Base-by-base conservation (phyloP, 2,329 filamentous ascomycete species). In the Trichoderma afroharzianum region DNA sequence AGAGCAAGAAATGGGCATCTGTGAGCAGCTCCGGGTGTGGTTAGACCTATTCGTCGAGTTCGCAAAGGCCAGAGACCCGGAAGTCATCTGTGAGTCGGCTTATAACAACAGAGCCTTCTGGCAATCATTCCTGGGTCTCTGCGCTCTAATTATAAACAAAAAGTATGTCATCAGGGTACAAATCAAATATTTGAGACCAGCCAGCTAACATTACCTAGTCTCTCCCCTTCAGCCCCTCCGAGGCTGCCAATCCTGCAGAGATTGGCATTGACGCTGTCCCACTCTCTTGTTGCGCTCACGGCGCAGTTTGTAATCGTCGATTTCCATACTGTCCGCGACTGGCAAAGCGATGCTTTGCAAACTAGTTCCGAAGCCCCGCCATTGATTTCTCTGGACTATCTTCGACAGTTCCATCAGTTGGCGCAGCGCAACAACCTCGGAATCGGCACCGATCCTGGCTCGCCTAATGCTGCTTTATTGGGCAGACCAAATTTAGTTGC, bases 281-380 rank as follows among this genome's bases (percentile, higher is more conserved):
- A 74, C 11, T 76, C 76, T 2, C 86, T 85, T 73, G 83, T 86
- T n/a, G 82, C 79, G 71, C 77, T 91, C 58, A 81, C 87, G 1
- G 86, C 85, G 14, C 83, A 83, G 72, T 86, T 90, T 72, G 79
- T 90, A 67, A 77, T 80, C 15, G 78, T 88, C 72, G 89, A 91
- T 75, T 71, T 72, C 50, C 58, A 72, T 12, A 73, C 68, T 9
- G 32, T 79, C 8, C 73, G 73, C 50, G 75, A 77, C 15, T 72
- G 73, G 18, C 68, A 72, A 26, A 24, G 72, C 26, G 47, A 47
- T 21, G 47, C 53, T 21, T 30, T 47, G 2, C 18, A 28, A 14
- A 70, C 72, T 43, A 72, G 72, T 30, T 74, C 74, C 14, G 70
- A 70, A 4, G 14, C 57, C n/a, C 76, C 77, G n/a, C 75, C 76